Evolutionary conservation across 2,329 filamentous ascomycete genomes (phyloP), one percentile per base, ranked within the genome.

Genomic region (Pseudogymnoascus sp.): DNA sequence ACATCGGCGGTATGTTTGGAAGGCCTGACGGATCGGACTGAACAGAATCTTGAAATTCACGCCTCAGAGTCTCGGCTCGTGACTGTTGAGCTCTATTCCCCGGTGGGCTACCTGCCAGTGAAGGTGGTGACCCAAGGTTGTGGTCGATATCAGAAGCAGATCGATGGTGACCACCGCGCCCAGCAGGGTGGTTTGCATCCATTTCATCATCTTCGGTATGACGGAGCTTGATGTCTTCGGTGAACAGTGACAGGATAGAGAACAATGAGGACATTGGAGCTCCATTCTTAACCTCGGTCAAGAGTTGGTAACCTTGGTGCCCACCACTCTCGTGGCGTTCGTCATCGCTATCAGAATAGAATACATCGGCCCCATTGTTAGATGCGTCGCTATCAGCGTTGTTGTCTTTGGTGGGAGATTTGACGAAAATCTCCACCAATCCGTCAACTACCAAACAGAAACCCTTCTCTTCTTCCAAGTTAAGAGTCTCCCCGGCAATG

Each of bases 201-300:
- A 66, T 23, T 31, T 71, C 69, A 56, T 74, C 71, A 4, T 90
- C 87, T n/a, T 88, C 86, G 0, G 88, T 84, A 66, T 88, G 82
- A 21, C 87, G 85, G 36, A 99, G 79, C 67, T 90, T 89, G 62
- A 99, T 87, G 71, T 97, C 93, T 74, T 99, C 95, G 2, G 95
- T 99, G 72, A 99, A 99, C 0, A 99, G 80, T 1, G 93, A 96
- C 76, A 99, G 86, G 68, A 99, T 96, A 0, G 95, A 97, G 75
- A 99, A 99, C 1, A 99, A 78, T 0, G 95, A 99, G 4, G 95
- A 99, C 93, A 99, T 97, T 1, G 96, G 93, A 1, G 95, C 93
- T 12, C 95, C 95, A 70, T 99, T 99, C 71, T 95, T 96, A 62
- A 99, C 93, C 75, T 99, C 96, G 0, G 95, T 99, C 62, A 99